Conservation (phyloP, 805 yeast species). For the Candida lessepsii region DNA sequence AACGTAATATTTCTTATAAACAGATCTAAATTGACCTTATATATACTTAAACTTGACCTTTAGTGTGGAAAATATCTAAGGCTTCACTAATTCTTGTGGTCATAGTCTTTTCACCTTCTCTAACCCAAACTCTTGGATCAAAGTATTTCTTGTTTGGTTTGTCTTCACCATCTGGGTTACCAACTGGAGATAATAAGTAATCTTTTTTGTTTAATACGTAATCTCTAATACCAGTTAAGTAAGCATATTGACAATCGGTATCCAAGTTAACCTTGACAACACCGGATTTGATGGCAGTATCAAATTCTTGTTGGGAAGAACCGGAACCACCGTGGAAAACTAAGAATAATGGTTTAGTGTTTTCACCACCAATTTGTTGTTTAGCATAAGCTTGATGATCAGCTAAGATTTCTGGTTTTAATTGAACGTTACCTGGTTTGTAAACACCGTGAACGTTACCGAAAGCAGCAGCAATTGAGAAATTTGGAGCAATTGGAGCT, state of each 20-base stretch:
- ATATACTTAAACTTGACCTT: constrained; percentile 45
- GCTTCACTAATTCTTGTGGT: constrained; percentile 79
- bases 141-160: constrained; percentile 99
- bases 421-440: constrained; percentile 97
- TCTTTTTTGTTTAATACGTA: constrained; percentile 95
- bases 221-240: constrained; percentile 96
- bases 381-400: constrained; percentile 92
- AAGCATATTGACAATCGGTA: constrained; percentile 98
- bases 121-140: constrained; percentile 99
- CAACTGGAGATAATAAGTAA: constrained; percentile 83
- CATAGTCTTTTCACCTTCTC: constrained; percentile 99
- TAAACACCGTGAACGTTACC: constrained; percentile 99
- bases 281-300: constrained; percentile 87
- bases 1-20: background rate
- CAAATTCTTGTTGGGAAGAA: constrained; percentile 87
- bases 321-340: constrained; percentile 99
- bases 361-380: constrained; percentile 53
- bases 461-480: constrained; percentile 99
- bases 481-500: constrained; percentile 89
- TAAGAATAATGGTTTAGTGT: constrained; percentile 79
- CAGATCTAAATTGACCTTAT: background rate
- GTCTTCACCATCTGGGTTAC: constrained; percentile 99
- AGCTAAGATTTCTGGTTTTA: constrained; percentile 90
- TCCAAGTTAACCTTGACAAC: constrained; percentile 99
- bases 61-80: constrained; percentile 81